Conservation (phyloP, 257 asterid genomes). For the Lavandula angustifolia region DNA sequence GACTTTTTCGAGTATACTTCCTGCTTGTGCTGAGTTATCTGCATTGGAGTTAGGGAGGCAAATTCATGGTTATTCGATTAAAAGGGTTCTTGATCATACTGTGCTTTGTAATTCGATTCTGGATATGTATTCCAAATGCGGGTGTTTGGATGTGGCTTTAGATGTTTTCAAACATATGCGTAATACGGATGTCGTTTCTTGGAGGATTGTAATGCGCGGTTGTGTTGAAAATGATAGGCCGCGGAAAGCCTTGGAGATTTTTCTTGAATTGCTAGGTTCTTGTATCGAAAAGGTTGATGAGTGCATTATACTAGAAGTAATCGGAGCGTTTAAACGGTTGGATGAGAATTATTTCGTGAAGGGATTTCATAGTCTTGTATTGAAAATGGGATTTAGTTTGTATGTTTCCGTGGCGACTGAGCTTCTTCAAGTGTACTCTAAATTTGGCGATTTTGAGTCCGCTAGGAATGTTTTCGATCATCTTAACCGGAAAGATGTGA, state of each 20-base stretch:
- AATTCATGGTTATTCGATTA: constrained; percentile 65
- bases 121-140: constrained; percentile 70
- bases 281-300: constrained; percentile 51
- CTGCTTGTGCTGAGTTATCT: constrained; percentile 67
- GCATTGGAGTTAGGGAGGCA: constrained; percentile 59
- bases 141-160: constrained; percentile 47
- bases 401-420: constrained; percentile 53
- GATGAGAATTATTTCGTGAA: constrained; percentile 38
- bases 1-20: constrained; percentile 56
- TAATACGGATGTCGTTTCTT: constrained; percentile 68
- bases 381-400: constrained; percentile 54
- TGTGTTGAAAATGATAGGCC: constrained; percentile 52
- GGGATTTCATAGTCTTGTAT: constrained; percentile 54
- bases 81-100: constrained; percentile 37
- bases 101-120: constrained; percentile 55
- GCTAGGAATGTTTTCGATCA: constrained; percentile 58
- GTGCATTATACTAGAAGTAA: constrained; percentile 44
- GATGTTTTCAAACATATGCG: constrained; percentile 49
- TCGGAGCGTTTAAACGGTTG: constrained; percentile 51
- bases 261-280: constrained; percentile 45
- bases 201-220: constrained; percentile 65
- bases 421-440: constrained; percentile 64
- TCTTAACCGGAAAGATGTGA: constrained; percentile 56
- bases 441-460: constrained; percentile 48
- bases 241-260: constrained; percentile 44